phyloP scores from a whole-genome alignment of 176 grass and related monocot genomes.

The Triticum urartu region DNA sequence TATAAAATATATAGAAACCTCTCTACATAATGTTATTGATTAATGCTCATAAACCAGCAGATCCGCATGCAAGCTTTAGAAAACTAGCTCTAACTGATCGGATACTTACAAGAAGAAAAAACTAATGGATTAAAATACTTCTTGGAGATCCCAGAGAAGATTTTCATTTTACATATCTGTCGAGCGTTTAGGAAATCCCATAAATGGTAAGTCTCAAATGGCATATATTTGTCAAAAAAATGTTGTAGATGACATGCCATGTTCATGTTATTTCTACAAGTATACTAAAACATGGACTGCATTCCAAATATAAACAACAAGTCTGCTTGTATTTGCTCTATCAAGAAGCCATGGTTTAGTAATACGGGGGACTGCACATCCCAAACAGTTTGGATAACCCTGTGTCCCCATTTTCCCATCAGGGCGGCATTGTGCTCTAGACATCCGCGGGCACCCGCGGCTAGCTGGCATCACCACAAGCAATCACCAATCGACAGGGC shows the following conservation, averaged over 20 bases:
- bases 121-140: neutral
- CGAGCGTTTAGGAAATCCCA: neutral
- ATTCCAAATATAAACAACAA: neutral
- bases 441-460: too few species aligned
- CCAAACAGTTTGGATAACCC: neutral
- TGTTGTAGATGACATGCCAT: neutral
- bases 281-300: neutral
- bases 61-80: neutral
- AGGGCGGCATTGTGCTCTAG: too few species aligned
- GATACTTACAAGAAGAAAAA: neutral
- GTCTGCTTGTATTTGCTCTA: neutral
- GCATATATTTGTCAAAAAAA: neutral
- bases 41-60: neutral
- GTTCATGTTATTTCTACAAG: neutral
- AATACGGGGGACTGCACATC: neutral
- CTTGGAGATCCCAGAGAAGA: neutral
- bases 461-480: too few species aligned
- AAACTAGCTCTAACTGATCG: neutral
- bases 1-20: neutral
- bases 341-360: neutral
- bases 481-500: too few species aligned
- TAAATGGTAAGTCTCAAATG: neutral
- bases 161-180: neutral
- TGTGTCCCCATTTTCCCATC: neutral
- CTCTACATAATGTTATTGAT: neutral